Evolutionary conservation across 495 filamentous ascomycete species (phyloP).

Genomic region (Aspergillus leporis): DNA sequence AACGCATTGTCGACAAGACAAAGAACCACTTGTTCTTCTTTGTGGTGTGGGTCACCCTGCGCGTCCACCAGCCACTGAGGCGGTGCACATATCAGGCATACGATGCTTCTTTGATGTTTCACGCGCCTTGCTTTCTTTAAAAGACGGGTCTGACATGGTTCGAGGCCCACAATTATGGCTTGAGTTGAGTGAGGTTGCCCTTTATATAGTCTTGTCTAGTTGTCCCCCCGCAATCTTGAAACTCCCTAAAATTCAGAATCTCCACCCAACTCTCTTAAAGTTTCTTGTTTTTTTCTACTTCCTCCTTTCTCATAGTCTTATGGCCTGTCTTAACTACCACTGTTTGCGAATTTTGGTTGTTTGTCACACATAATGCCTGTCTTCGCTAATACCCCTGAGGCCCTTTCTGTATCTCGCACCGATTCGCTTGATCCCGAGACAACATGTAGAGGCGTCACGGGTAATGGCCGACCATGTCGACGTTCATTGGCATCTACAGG

Average conservation of each 20-base stretch:
- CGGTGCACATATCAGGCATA: slow-evolving; percentile 23
- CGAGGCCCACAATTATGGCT: neutral
- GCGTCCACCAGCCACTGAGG: slow-evolving; percentile 28
- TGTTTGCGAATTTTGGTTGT: neutral
- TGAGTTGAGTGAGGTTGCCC: neutral
- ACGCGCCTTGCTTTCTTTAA: slow-evolving; percentile 1
- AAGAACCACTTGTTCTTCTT: slow-evolving; percentile 9
- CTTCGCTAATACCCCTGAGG: slow-evolving; percentile 82
- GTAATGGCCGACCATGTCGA: slow-evolving; percentile 75
- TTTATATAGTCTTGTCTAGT: slow-evolving; percentile 1
- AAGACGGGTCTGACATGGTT: slow-evolving; percentile 5
- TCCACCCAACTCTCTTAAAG: neutral
- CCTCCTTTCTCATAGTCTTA: slow-evolving; percentile 13
- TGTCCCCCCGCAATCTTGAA: neutral
- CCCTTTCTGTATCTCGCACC: slow-evolving; percentile 65
- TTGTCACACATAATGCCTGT: slow-evolving; percentile 60
- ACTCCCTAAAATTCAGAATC: neutral
- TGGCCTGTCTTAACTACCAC: slow-evolving; percentile 6
- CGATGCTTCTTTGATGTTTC: slow-evolving; percentile 7
- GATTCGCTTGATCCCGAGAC: slow-evolving; percentile 82
- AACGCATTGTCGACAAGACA: neutral
- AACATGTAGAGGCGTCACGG: slow-evolving; percentile 86
- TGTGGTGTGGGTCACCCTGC: slow-evolving; percentile 11
- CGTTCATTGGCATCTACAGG: slow-evolving; percentile 54
- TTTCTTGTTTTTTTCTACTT: neutral